Evolutionary conservation across 2,329 filamentous ascomycete genomes (phyloP), one percentile per base, ranked within the genome.

Genomic region (Trichoderma simmonsii): DNA sequence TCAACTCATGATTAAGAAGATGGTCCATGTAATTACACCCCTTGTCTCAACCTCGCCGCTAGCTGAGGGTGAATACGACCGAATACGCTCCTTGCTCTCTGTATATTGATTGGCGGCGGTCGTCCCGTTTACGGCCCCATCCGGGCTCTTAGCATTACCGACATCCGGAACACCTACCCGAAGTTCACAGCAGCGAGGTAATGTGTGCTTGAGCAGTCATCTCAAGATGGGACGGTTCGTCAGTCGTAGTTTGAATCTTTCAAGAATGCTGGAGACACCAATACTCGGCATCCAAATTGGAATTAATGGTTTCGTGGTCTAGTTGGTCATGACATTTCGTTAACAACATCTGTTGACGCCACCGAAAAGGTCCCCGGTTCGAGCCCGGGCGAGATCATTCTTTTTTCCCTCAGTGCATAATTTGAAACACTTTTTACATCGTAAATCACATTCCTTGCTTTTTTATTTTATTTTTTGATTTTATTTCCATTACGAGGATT

Each of bases 301-400:
- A 54, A 34, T 6, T 11, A 14, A 70, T 72, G 71, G 71, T 72
- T 64, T 72, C 71, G 71, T 72, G 66, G 71, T 72, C 71, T 72
- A 72, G 71, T 71, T 72, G 66, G 67, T 72, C 39, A 72, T 72
- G 71, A 65, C 71, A 71, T 72, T 71, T 72, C 71, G 71, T 71
- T 72, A 70, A 72, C 71, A 72, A 67, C 71, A 60, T 72, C 71
- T 68, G 71, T 72, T 69, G 64, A 72, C 71, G 30, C 71, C 71
- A 72, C 67, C 71, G 71, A 72, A 71, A 72, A 72, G 71, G 66
- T 72, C 71, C 71, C 71, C 71, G 71, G 71, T 72, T 72, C 67
- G 71, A 71, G 71, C 71, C 71, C 66, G 67, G 71, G 66, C 71
- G 67, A 71, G n/a, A 72, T 71, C 71, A 72, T 24, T 14, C 48